Base-by-base conservation (phyloP, 495 filamentous ascomycete genomes). In the Aspergillus conjunctus region DNA sequence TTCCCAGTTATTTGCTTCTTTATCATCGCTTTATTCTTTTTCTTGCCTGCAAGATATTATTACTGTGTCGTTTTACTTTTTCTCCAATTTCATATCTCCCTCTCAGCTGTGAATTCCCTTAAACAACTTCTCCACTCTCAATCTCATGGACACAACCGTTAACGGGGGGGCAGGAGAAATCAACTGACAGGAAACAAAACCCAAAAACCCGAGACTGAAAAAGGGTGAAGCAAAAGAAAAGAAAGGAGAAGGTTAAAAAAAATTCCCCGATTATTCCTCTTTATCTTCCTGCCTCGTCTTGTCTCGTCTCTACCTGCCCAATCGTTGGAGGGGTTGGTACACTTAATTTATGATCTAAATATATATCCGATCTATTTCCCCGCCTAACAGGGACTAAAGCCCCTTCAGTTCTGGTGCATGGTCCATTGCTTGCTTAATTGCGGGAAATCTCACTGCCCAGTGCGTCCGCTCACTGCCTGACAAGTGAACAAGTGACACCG, bases 321-420 rank as follows among this genome's bases (percentile, higher is more conserved):
- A 56, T 56, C 55, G 11, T 43, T 43, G 37, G 20, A 64, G 62
- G 51, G 62, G 62, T 57, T 64, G 62, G 61, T 58, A 49, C 61
- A 41, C 34, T 56, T 59, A 43, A 48, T 60, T 59, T 55, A 30
- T 61, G 66, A 63, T 68, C 66, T 65, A 68, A 68, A 60, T 65
- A 65, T 68, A 68, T 63, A 62, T 58, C 66, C 66, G 59, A 68
- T 68, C 62, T 63, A 65, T 68, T 62, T 63, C 48, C 59, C 61
- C 44, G 57, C 50, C 54, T 33, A 59, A 56, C 62, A 55, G 52
- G 46, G 48, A 58, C 55, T 60, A 50, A 37, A 59, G 8, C 21
- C 50, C 55, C 32, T 58, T 59, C 54, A 41, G 50, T 43, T 51
- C 21, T 54, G 49, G 64, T 51, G 60, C 61, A 61, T 63, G 55